Evolutionary conservation across 169 alveolate genomes (phyloP).

Genomic region (Perkinsus marinus): DNA sequence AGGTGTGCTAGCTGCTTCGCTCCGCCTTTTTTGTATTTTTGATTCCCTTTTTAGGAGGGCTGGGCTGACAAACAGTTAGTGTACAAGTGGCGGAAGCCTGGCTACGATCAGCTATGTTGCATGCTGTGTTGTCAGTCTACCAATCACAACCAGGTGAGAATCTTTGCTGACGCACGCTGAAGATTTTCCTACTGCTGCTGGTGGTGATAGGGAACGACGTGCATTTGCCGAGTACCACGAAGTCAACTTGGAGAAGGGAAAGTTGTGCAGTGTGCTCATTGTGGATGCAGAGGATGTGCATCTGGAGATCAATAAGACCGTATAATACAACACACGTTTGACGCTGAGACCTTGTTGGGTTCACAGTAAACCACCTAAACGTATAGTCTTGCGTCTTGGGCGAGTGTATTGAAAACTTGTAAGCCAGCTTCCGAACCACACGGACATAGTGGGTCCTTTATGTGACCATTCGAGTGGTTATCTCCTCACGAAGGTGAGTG

Average conservation of each 20-base stretch:
- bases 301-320: background rate
- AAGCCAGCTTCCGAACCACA: too few relatives aligned
- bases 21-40: conserved; percentile 33
- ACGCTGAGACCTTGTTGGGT: too few relatives aligned
- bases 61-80: conserved; percentile 90
- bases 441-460: too few relatives aligned
- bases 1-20: background rate
- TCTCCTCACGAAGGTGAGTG: too few relatives aligned
- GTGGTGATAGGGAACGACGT: conserved; percentile 81
- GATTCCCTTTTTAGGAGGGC: conserved; percentile 83
- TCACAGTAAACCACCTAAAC: too few relatives aligned
- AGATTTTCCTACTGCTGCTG: background rate
- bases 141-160: background rate
- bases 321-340: too few relatives aligned
- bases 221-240: conserved; percentile 97
- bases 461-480: too few relatives aligned
- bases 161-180: background rate
- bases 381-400: too few relatives aligned
- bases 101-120: conserved; percentile 95
- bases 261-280: conserved; percentile 82
- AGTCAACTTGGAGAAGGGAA: conserved; percentile 70
- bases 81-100: conserved; percentile 97
- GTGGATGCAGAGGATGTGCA: conserved; percentile 99
- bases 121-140: conserved; percentile 25
- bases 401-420: too few relatives aligned